Conservation (phyloP, 192 early-diverging fungal species). For the Gonapodya sp. region DNA sequence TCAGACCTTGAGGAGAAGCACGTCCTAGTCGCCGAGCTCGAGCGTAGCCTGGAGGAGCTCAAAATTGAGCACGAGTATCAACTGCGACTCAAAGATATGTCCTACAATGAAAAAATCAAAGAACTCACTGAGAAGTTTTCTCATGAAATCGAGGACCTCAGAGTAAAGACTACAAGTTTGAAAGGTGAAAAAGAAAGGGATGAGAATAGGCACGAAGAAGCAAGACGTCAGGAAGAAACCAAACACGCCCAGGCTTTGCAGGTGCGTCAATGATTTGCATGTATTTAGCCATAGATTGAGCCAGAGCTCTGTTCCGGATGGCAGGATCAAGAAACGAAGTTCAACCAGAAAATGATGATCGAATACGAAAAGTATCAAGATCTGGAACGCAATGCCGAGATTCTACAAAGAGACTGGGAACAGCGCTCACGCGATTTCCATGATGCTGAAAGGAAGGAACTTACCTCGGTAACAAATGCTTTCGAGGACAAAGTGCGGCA, state of each 20-base stretch:
- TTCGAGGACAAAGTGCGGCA: slow-evolving; percentile 29
- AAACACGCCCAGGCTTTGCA: slow-evolving; percentile 33
- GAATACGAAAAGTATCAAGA: slow-evolving; percentile 51
- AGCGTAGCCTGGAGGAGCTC: slow-evolving; percentile 39
- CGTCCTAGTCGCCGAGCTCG: slow-evolving; percentile 34
- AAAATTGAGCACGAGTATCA: slow-evolving; percentile 58
- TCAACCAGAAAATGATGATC: slow-evolving; percentile 44
- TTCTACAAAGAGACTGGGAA: slow-evolving; percentile 38
- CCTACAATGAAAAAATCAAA: slow-evolving; percentile 48
- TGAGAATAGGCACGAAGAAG: slow-evolving; percentile 42
- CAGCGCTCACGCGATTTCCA: slow-evolving; percentile 29
- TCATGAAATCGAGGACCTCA: slow-evolving; percentile 43
- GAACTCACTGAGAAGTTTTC: slow-evolving; percentile 39
- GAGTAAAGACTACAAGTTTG: slow-evolving; percentile 30
- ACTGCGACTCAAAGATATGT: slow-evolving; percentile 50
- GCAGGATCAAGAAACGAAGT: slow-evolving; percentile 35
- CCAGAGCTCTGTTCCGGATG: slow-evolving; percentile 5
- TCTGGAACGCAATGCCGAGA: slow-evolving; percentile 22
- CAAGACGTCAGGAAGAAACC: slow-evolving; percentile 18
- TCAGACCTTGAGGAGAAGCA: slow-evolving; percentile 50
- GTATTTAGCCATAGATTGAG: too few relatives aligned
- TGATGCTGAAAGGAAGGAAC: slow-evolving; percentile 16
- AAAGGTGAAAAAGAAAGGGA: slow-evolving; percentile 44
- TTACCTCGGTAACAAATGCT: slow-evolving; percentile 26
- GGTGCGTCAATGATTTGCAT: slow-evolving; percentile 23